A percentile compares a stretch with the other conserved stretches of the same genome.
Evolutionary conservation across 257 asterid species (phyloP).

Genomic region (Cordia subcordata): DNA sequence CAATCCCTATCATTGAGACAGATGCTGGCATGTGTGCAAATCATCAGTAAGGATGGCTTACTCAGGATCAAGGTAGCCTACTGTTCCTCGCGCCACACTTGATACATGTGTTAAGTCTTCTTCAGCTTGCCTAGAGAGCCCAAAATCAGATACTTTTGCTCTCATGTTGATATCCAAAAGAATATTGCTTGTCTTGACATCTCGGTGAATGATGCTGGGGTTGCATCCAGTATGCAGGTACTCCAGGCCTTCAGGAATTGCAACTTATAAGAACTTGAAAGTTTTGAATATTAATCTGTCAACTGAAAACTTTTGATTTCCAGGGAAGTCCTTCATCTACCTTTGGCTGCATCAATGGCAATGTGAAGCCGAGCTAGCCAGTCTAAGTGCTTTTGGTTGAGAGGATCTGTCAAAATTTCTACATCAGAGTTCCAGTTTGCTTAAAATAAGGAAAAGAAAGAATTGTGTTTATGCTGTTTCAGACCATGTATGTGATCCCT

Average conservation of each 20-base stretch:
- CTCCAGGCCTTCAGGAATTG: slow-evolving; percentile 62
- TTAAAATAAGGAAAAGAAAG: background rate
- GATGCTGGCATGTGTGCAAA: background rate
- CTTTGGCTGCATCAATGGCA: slow-evolving; percentile 98
- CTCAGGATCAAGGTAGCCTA: slow-evolving; percentile 99
- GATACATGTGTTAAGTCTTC: slow-evolving; percentile 89
- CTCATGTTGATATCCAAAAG: slow-evolving; percentile 89
- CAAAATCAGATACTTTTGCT: slow-evolving; percentile 97
- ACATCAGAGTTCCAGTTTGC: slow-evolving; percentile 4
- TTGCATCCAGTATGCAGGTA: slow-evolving; percentile 98
- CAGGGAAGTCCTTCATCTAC: slow-evolving; percentile 25
- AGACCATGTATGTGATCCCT: slow-evolving; percentile 77
- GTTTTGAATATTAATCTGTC: background rate
- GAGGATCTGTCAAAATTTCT: slow-evolving; percentile 35
- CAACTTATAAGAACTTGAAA: slow-evolving; percentile 2
- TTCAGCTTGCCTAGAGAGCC: slow-evolving; percentile 96
- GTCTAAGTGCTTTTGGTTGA: slow-evolving; percentile 58
- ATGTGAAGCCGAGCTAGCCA: slow-evolving; percentile 84
- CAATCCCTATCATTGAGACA: background rate
- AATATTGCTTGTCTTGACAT: slow-evolving; percentile 90
- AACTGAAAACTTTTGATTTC: background rate
- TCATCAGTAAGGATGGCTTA: slow-evolving; percentile 26
- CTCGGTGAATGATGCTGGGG: slow-evolving; percentile 93
- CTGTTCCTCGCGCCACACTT: slow-evolving; percentile 94
- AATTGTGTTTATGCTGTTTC: slow-evolving; percentile 5